Percentiles rank a stretch among this genome's conserved stretches.
phyloP scores from a whole-genome alignment of 2,329 filamentous ascomycete genomes.

The Diaporthe citriasiana region DNA sequence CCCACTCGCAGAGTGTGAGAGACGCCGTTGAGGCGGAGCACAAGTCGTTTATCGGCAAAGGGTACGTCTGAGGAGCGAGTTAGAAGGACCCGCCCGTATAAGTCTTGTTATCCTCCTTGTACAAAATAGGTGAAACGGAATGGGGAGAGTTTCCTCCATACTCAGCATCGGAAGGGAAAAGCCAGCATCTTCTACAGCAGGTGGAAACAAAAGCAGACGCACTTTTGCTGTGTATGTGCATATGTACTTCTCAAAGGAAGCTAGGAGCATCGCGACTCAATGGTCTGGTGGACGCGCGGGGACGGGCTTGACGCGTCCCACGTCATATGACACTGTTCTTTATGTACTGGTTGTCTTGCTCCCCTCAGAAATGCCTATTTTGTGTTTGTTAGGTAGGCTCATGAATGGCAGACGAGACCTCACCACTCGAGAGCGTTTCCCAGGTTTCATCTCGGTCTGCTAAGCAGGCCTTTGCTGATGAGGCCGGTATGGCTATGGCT shows the following conservation, averaged over 20 bases:
- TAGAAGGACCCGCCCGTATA: neutral
- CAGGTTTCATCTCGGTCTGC: too few species aligned
- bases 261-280: constrained; percentile 38
- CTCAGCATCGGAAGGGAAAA: constrained; percentile 4
- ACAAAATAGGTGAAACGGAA: constrained; percentile 3
- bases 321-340: neutral
- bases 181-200: constrained; percentile 18
- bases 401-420: neutral
- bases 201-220: constrained; percentile 9
- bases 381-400: neutral
- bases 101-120: constrained; percentile 2
- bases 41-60: constrained; percentile 1
- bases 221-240: constrained; percentile 19
- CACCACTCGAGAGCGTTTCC: neutral
- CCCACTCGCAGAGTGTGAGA: neutral
- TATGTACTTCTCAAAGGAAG: constrained; percentile 10
- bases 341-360: neutral
- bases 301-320: constrained; percentile 23
- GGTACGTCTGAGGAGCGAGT: neutral
- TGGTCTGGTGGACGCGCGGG: constrained; percentile 3
- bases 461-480: neutral
- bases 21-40: constrained; percentile 5
- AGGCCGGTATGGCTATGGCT: neutral
- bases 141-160: neutral
- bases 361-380: neutral